Evolutionary conservation across 352 stramenopile species (phyloP), one percentile per base, ranked within the genome.

Genomic region (Pythium chondricola): DNA sequence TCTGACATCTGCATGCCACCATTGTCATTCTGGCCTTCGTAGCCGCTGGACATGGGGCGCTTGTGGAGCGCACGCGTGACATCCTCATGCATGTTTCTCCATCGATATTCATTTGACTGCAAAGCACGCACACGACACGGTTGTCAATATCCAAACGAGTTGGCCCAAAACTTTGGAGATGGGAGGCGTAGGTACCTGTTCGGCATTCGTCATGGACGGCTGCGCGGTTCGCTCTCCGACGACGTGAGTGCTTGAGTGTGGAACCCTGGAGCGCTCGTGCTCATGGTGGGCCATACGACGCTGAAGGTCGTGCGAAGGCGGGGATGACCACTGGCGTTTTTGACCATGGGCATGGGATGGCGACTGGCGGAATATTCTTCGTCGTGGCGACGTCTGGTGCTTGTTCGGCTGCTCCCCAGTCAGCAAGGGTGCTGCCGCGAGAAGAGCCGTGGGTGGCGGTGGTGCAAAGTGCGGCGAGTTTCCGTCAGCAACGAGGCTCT

Each of bases 81-180:
- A 27, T 85, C 65, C n/a, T 87, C 65, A 56, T 87, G 78, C 71
- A 89, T 86, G 48, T 79, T 79, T 13, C 61, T 63, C 75, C 45
- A 72, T 44, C 22, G 40, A 30, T 46, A 38, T 24, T 44, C 52
- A 50, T 61, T 45, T 27, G 26, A 37, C 35, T 55, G 16, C 3
- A 18, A 36, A 29, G 21, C 27, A 44, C 9, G 27, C 18, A 50
- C 16, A 40, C n/a, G n/a, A n/a, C n/a, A n/a, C n/a, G n/a, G n/a
- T n/a, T n/a, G n/a, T n/a, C n/a, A n/a, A n/a, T n/a, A n/a, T n/a
- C n/a, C n/a, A n/a, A n/a, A n/a, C n/a, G n/a, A n/a, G n/a, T n/a
- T n/a, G n/a, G n/a, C n/a, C n/a, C n/a, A n/a, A n/a, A n/a, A n/a
- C n/a, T n/a, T n/a, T n/a, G n/a, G n/a, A n/a, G n/a, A n/a, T n/a